Evolutionary conservation across 345 rosid genomes (phyloP).

Genomic region (Euclidium syriacum): DNA sequence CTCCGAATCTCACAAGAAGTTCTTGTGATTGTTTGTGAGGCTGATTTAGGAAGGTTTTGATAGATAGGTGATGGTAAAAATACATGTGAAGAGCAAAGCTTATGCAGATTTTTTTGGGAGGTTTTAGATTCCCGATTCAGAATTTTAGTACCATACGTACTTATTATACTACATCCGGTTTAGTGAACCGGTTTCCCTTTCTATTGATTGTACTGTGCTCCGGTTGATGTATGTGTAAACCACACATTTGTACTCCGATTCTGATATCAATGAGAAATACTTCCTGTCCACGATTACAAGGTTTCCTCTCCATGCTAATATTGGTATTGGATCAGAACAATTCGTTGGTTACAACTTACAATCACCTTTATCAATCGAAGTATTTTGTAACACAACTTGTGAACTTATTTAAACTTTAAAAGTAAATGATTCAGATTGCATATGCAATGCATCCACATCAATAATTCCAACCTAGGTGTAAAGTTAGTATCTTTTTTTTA

Average conservation of each 20-base stretch:
- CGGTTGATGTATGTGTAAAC: neutral
- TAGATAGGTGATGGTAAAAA: slow-evolving; percentile 6
- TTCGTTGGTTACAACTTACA: no score
- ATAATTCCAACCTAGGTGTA: no score
- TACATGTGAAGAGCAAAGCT: slow-evolving; percentile 9
- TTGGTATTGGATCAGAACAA: neutral
- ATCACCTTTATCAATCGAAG: no score
- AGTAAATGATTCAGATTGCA: neutral
- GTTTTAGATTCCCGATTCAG: neutral
- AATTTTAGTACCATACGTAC: neutral
- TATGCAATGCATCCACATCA: neutral
- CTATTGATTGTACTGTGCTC: neutral
- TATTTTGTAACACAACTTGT: neutral
- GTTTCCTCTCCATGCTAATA: no score
- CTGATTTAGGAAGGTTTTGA: neutral
- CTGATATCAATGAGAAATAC: neutral
- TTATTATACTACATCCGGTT: neutral
- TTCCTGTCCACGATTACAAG: neutral
- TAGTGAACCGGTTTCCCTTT: neutral
- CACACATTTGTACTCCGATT: slow-evolving; percentile 15
- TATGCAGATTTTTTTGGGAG: slow-evolving; percentile 2
- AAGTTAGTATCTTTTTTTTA: no score
- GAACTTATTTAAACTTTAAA: neutral
- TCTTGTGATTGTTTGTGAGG: neutral
- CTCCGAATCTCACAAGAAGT: neutral